A percentile compares a stretch with the other conserved stretches of the same genome.
Conservation (phyloP, 2,329 filamentous ascomycete species). For the Alternaria triticina region DNA sequence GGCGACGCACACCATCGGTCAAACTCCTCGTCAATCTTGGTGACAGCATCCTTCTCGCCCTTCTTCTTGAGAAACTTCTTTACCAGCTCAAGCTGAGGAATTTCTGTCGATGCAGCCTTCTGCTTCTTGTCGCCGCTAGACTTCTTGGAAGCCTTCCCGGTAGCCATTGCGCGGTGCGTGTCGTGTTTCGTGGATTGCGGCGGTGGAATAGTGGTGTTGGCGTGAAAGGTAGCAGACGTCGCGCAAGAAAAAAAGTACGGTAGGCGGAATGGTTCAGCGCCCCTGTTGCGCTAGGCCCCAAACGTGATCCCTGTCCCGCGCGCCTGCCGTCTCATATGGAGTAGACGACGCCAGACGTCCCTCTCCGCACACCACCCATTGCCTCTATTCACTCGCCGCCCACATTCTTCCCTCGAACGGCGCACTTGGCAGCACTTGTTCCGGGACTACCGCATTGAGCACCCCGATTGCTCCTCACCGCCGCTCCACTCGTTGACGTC, state of each 20-base stretch:
- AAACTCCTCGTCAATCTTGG: slow-evolving; percentile 28
- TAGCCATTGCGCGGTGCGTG: slow-evolving; percentile 32
- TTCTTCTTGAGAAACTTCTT: slow-evolving; percentile 43
- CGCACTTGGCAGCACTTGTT: not conserved
- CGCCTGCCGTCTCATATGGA: slow-evolving; percentile 28
- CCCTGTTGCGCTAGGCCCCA: slow-evolving; percentile 21
- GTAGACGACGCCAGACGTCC: slow-evolving; percentile 25
- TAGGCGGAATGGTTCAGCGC: slow-evolving; percentile 22
- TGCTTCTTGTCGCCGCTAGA: slow-evolving; percentile 26
- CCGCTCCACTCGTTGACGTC: slow-evolving; percentile 7
- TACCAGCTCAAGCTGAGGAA: slow-evolving; percentile 38
- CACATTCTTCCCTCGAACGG: slow-evolving; percentile 2
- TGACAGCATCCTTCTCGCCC: slow-evolving; percentile 41
- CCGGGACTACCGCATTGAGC: not conserved
- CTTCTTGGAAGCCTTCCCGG: slow-evolving; percentile 25
- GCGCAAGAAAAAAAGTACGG: slow-evolving; percentile 29
- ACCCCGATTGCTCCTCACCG: slow-evolving; percentile 1
- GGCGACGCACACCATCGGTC: slow-evolving; percentile 34
- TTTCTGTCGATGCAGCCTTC: slow-evolving; percentile 7
- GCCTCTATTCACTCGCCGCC: slow-evolving; percentile 12
- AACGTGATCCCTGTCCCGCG: slow-evolving; percentile 15
- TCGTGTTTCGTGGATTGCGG: not conserved
- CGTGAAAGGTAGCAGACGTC: slow-evolving; percentile 7
- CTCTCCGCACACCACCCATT: slow-evolving; percentile 22
- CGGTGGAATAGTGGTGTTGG: not conserved